Evolutionary conservation across 2,329 filamentous ascomycete species (phyloP).

Genomic region (Diaporthe ilicicola): DNA sequence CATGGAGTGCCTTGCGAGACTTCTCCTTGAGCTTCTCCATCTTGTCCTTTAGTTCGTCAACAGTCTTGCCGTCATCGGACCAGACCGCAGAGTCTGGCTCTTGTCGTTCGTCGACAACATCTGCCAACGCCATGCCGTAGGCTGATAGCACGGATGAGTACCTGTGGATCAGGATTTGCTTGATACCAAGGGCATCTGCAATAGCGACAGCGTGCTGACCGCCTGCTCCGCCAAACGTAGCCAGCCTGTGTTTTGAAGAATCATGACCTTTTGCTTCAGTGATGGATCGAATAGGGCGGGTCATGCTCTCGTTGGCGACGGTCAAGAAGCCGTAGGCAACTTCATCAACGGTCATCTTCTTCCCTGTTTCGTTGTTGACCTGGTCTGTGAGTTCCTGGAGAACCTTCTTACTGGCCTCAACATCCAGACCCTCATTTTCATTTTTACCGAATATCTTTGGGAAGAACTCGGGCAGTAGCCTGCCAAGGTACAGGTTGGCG

Average conservation of each 20-base stretch:
- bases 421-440: slow-evolving; percentile 82
- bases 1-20: slow-evolving; percentile 70
- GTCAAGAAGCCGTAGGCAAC: slow-evolving; percentile 90
- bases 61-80: slow-evolving; percentile 65
- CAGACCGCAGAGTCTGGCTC: slow-evolving; percentile 75
- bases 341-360: slow-evolving; percentile 79
- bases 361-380: slow-evolving; percentile 79
- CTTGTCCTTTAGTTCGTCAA: slow-evolving; percentile 72
- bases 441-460: slow-evolving; percentile 94
- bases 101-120: slow-evolving; percentile 91
- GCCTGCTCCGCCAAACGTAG: slow-evolving; percentile 91
- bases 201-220: slow-evolving; percentile 94
- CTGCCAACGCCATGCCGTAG: slow-evolving; percentile 91
- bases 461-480: slow-evolving; percentile 89
- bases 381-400: slow-evolving; percentile 80
- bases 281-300: slow-evolving; percentile 85
- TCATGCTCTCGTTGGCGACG: slow-evolving; percentile 93
- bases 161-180: slow-evolving; percentile 84
- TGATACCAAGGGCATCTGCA: slow-evolving; percentile 83
- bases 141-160: slow-evolving; percentile 91
- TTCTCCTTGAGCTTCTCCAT: slow-evolving; percentile 83
- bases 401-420: slow-evolving; percentile 76
- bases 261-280: slow-evolving; percentile 94
- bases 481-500: slow-evolving; percentile 85
- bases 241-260: slow-evolving; percentile 87